phyloP scores from a whole-genome alignment of 495 filamentous ascomycete species.

The Xylaria venustula region DNA sequence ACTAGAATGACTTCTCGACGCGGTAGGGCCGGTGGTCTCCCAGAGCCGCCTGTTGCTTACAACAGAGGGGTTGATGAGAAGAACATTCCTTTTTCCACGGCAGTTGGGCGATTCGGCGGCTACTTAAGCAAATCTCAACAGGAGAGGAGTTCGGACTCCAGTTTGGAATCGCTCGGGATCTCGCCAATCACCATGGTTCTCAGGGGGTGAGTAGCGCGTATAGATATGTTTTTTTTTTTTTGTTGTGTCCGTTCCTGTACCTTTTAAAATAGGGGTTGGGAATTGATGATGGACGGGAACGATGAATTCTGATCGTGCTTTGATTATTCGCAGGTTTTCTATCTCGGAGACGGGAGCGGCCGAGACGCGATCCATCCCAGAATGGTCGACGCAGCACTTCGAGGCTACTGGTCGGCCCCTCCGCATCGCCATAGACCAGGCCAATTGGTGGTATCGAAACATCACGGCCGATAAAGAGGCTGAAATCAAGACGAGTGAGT shows the following conservation, averaged over 20 bases:
- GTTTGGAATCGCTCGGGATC: background rate
- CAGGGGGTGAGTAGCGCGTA: slow-evolving; percentile 15
- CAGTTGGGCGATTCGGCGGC: background rate
- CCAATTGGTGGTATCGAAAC: slow-evolving; percentile 24
- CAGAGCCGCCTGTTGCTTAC: slow-evolving; percentile 10
- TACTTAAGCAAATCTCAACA: background rate
- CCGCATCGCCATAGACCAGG: slow-evolving; percentile 22
- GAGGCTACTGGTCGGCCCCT: slow-evolving; percentile 15
- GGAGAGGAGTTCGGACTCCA: background rate
- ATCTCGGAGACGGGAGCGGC: slow-evolving; percentile 16
- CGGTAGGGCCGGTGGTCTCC: background rate
- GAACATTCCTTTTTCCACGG: background rate
- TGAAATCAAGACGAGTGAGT: slow-evolving; percentile 16
- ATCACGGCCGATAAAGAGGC: slow-evolving; percentile 14
- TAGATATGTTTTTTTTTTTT: no score
- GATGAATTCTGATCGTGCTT: no score
- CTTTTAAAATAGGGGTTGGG: no score
- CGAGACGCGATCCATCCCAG: slow-evolving; percentile 15
- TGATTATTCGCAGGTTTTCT: slow-evolving; percentile 19
- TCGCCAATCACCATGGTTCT: slow-evolving; percentile 18
- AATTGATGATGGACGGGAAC: no score
- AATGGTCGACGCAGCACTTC: slow-evolving; percentile 22
- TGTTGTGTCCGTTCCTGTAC: no score
- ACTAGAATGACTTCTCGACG: background rate
- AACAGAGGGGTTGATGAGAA: background rate